A percentile compares a stretch with the other conserved stretches of the same genome.
Evolutionary conservation across 2,329 filamentous ascomycete genomes (phyloP).

Genomic region (Tolypocladium tropicale): DNA sequence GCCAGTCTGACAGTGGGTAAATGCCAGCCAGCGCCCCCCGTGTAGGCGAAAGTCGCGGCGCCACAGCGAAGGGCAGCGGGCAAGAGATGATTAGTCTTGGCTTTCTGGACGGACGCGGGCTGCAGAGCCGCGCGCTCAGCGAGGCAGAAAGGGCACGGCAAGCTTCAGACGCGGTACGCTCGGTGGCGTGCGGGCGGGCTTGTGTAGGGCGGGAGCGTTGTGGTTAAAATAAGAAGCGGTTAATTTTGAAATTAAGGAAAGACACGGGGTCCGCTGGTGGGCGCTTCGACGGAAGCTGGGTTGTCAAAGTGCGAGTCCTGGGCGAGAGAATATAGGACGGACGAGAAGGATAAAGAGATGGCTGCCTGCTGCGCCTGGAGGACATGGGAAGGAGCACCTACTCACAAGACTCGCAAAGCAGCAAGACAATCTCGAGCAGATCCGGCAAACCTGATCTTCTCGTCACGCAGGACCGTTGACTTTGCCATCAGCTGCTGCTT

Average conservation of each 20-base stretch:
- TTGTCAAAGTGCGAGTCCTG: neutral
- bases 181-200: neutral
- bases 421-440: neutral
- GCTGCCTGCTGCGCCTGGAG: neutral
- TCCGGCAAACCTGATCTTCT: neutral
- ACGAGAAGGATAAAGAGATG: neutral
- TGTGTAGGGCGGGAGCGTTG: neutral
- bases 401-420: neutral
- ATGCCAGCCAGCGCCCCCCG: slow-evolving; percentile 1
- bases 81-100: neutral
- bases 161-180: neutral
- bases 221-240: neutral
- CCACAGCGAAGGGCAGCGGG: neutral
- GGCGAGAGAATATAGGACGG: neutral
- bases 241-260: neutral
- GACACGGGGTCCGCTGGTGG: neutral
- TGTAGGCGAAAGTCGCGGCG: neutral
- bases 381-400: neutral
- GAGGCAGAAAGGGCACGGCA: neutral
- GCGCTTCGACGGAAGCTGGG: neutral
- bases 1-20: neutral
- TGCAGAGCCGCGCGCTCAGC: slow-evolving; percentile 1
- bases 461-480: neutral
- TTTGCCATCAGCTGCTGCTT: neutral
- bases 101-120: neutral